Base-by-base conservation (phyloP, 139 green algal genomes). In the Chlamydomonas eustigma region DNA sequence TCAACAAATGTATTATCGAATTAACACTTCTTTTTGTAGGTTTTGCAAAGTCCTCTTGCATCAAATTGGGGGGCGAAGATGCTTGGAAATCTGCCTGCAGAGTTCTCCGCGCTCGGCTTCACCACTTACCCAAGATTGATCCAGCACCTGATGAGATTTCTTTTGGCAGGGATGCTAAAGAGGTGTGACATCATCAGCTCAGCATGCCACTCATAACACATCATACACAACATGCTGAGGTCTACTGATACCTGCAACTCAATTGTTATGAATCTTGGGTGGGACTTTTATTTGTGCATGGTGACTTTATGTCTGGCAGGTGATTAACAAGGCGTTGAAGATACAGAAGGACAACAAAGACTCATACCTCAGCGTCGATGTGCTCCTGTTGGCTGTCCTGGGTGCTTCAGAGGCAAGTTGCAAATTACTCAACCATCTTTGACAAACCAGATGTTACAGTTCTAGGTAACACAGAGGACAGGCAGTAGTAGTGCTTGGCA, bases 321-420 rank as follows among this genome's bases (percentile, higher is more conserved):
- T 58, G 37, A 33, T 95, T n/a, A 74, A 79, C 12, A 37, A 77
- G 8, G 90, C 90, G 0, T 64, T 38, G 24, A 93, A 93, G 73
- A n/a, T 85, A 30, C 84, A 92, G 71, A 93, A 93, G 76, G 77
- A 91, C 30, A 87, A 84, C 22, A 78, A 76, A 1, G 92, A 96
- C 70, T 70, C 80, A 2, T 97, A 90, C 79, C 51, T 97, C 8
- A 85, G 87, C 18, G 90, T 90, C 3, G 91, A 97, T 74, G 71
- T 89, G 31, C 85, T 97, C 31, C 81, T 97, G 37, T 18, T 76
- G 2, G 86, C 90, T 0, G 36, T 96, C 5, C 73, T 92, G 39
- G 32, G 4, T 0, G 44, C 50, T 12, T 2, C 51, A 25, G 75
- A 82, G 25, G 78, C 84, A 39, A 34, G 67, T 0, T n/a, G n/a